phyloP scores from a whole-genome alignment of 2,329 filamentous ascomycete species.

The Nemania serpens region DNA sequence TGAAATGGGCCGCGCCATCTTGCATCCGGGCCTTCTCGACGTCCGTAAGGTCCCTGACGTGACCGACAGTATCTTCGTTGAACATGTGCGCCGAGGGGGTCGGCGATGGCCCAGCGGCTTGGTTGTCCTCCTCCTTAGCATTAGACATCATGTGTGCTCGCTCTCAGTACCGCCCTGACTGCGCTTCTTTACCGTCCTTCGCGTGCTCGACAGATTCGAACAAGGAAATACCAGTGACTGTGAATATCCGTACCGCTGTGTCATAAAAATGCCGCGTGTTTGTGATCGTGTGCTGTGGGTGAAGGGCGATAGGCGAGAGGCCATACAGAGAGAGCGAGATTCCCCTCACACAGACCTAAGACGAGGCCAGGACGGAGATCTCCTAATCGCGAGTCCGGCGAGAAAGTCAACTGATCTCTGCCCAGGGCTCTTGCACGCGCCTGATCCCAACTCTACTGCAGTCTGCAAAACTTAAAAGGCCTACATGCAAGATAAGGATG shows the following conservation, averaged over 20 bases:
- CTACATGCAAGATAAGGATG: not conserved
- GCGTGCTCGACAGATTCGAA: not conserved
- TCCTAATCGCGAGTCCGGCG: not conserved
- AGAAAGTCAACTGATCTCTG: too few relatives aligned
- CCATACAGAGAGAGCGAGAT: not conserved
- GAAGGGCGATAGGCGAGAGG: too few relatives aligned
- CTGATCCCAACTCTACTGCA: not conserved
- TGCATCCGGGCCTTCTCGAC: constrained; percentile 53
- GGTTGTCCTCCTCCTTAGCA: constrained; percentile 30
- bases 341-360: not conserved
- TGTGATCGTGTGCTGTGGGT: too few relatives aligned
- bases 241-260: too few relatives aligned
- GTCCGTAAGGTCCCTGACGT: constrained; percentile 46
- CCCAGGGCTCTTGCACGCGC: not conserved
- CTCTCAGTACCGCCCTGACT: not conserved
- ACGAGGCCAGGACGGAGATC: not conserved
- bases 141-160: constrained; percentile 16
- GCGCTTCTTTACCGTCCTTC: not conserved
- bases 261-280: too few relatives aligned
- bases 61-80: constrained; percentile 37
- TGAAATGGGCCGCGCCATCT: constrained; percentile 54
- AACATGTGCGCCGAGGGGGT: constrained; percentile 24
- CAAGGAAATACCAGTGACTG: not conserved
- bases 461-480: constrained; percentile 2
- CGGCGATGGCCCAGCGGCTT: constrained; percentile 19